Evolutionary conservation across 1,139 yeast genomes (phyloP), one percentile per base, ranked within the genome.

Genomic region (Debaryomyces psychrophilus): DNA sequence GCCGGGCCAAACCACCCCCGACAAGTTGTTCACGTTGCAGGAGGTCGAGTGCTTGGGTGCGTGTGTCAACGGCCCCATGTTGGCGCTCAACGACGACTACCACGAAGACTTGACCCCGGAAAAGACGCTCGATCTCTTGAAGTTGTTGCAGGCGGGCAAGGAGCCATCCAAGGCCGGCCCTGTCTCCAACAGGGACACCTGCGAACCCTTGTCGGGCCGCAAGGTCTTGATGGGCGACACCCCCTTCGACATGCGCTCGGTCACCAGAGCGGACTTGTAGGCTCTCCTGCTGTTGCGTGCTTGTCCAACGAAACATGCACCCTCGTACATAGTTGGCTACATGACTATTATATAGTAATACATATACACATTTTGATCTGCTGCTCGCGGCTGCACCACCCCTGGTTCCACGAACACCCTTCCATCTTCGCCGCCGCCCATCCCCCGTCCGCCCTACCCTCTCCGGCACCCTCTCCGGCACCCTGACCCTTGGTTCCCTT

Each of bases 21-120:
- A 89, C 69, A 83, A 83, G 36, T 69, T 85, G 57, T 89, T 88
- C 74, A 87, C 95, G 12, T 72, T 89, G 53, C 90, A 87, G 58
- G 96, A 89, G 68, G 96, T 89, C 49, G 96, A 89, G 69, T 89
- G 96, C 69, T 81, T 88, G 50, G 96, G 96, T 49, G 96, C 96
- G 7, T 89, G 96, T 75, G 90, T 88, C 47, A 89, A 89, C 67
- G 96, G 88, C 12, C 96, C 96, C 48, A 88, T 89, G 90, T 71
- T 90, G 55, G 95, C 88, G 48, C 71, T 89, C 49, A 87, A 88
- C 65, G 96, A 89, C 68, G 92, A 87, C 64, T 89, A 75, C 69
- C 85, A 77, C 60, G 96, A 89, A 70, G 96, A 89, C 68, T 78
- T 89, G 69, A 85, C 93, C 35, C 77, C 85, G 14, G 85, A 85